A percentile compares a stretch with the other conserved stretches of the same genome.
Conservation (phyloP, 305 asterid species). For the Fraxinus baroniana region DNA sequence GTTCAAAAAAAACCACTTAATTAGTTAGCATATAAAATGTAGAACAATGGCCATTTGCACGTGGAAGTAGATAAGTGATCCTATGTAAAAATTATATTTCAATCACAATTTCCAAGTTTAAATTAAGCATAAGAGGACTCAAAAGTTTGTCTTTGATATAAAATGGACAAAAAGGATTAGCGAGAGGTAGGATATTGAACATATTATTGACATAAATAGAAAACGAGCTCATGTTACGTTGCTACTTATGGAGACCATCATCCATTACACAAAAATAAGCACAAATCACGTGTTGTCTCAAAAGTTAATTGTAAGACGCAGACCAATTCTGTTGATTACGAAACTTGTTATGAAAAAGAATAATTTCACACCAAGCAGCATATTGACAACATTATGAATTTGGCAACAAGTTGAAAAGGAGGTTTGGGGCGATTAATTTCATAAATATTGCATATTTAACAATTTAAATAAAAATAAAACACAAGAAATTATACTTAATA, state of each 20-base stretch:
- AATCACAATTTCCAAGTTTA: not conserved
- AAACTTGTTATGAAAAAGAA: not conserved
- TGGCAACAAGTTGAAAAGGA: not conserved
- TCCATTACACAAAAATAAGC: not conserved
- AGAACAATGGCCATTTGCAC: not conserved
- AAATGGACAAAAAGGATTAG: not conserved
- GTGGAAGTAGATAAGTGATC: not conserved
- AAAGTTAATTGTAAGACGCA: not conserved
- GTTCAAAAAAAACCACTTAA: not conserved
- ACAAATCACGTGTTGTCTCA: not conserved
- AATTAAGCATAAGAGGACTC: not conserved
- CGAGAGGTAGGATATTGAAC: not conserved
- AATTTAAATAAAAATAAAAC: not conserved
- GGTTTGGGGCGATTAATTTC: not conserved
- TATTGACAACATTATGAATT: not conserved
- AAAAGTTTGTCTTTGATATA: not conserved
- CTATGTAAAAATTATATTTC: not conserved
- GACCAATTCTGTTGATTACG: not conserved
- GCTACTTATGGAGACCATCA: not conserved
- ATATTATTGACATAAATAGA: not conserved
- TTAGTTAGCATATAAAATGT: not conserved
- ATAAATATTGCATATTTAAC: not conserved
- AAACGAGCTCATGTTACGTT: not conserved
- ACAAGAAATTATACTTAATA: not conserved
- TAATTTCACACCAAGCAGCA: not conserved